Evolutionary conservation across 2,329 filamentous ascomycete species (phyloP).

Genomic region (Fusarium siculi): DNA sequence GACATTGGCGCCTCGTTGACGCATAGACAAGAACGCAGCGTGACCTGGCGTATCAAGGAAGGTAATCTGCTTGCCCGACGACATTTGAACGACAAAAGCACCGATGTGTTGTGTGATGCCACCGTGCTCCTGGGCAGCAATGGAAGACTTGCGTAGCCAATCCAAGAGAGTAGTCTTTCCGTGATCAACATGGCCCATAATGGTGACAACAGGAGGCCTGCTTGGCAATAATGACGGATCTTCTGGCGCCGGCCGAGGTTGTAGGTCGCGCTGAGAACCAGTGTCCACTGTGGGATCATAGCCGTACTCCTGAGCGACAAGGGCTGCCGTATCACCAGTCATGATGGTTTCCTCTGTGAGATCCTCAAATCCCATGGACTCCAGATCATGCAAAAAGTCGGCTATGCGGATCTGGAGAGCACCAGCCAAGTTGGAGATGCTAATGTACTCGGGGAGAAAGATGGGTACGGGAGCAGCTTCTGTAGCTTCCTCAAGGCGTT

Average conservation of each 20-base stretch:
- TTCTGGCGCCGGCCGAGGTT: conserved; percentile 73
- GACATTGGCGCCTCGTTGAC: conserved; percentile 92
- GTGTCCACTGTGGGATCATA: conserved; percentile 83
- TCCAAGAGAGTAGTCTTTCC: conserved; percentile 97
- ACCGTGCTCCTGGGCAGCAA: conserved; percentile 91
- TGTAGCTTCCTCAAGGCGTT: conserved; percentile 53
- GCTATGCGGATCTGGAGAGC: conserved; percentile 77
- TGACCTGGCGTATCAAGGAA: conserved; percentile 98
- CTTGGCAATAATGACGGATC: conserved; percentile 75
- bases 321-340: conserved; percentile 87
- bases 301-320: conserved; percentile 93
- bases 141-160: conserved; percentile 90
- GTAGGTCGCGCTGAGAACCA: conserved; percentile 75
- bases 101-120: conserved; percentile 99
- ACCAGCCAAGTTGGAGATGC: conserved; percentile 81
- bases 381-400: conserved; percentile 78
- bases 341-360: conserved; percentile 85
- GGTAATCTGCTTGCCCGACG: conserved; percentile 88
- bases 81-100: conserved; percentile 91
- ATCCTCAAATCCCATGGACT: conserved; percentile 89
- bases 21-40: conserved; percentile 95
- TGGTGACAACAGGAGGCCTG: conserved; percentile 93
- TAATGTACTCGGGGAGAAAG: conserved; percentile 90
- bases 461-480: conserved; percentile 66
- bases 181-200: conserved; percentile 99